Evolutionary conservation across 345 rosid genomes (phyloP).

Genomic region (Bruguiera parviflora): DNA sequence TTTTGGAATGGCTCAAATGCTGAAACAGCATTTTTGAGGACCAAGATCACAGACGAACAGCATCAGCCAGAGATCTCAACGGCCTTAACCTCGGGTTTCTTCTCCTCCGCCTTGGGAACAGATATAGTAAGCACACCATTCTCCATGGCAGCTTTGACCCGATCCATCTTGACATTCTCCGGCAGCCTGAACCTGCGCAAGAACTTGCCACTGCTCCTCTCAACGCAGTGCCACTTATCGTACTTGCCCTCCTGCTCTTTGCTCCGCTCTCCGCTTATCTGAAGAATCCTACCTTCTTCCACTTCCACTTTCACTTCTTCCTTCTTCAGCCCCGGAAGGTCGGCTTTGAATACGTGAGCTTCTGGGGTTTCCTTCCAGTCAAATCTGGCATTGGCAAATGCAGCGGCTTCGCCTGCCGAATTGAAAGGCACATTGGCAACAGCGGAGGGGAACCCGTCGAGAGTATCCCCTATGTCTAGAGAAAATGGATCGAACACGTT

Average conservation of each 20-base stretch:
- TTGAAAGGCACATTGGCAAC: background rate
- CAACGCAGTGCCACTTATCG: slow-evolving; percentile 21
- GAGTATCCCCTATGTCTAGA: slow-evolving; percentile 16
- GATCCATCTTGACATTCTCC: slow-evolving; percentile 22
- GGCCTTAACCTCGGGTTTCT: slow-evolving; percentile 20
- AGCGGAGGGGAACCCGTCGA: slow-evolving; percentile 1
- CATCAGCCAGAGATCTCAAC: slow-evolving; percentile 19
- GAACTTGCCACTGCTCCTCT: slow-evolving; percentile 23
- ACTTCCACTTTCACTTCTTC: slow-evolving; percentile 28
- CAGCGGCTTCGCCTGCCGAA: slow-evolving; percentile 9
- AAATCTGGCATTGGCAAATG: slow-evolving; percentile 13
- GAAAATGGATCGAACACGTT: slow-evolving; percentile 23
- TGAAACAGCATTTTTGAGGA: background rate
- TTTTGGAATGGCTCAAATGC: background rate
- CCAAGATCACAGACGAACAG: background rate
- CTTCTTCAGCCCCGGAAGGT: slow-evolving; percentile 22
- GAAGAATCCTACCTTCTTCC: slow-evolving; percentile 25
- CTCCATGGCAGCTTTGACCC: slow-evolving; percentile 24
- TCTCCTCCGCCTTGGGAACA: slow-evolving; percentile 19
- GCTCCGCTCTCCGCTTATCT: slow-evolving; percentile 28
- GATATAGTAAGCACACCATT: slow-evolving; percentile 26
- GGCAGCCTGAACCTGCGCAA: slow-evolving; percentile 22
- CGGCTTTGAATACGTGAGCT: slow-evolving; percentile 29
- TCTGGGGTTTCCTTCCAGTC: slow-evolving; percentile 32
- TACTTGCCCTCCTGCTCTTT: slow-evolving; percentile 21